Evolutionary conservation across 1,139 yeast species (phyloP), one percentile per base, ranked within the genome.

Genomic region (Magnusiomyces paraingens): DNA sequence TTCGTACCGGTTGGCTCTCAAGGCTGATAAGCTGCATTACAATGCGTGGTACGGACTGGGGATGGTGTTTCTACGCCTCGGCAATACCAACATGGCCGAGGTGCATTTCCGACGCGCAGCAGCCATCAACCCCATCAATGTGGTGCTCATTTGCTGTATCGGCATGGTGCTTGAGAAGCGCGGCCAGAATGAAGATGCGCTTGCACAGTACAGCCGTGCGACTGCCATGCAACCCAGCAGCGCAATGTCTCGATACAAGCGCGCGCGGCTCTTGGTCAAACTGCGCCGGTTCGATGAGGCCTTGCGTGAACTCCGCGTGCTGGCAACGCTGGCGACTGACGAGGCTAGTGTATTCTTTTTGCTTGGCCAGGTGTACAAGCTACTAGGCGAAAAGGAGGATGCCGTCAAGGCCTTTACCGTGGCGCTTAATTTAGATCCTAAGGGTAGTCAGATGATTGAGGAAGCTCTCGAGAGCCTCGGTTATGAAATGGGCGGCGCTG

Each of bases 21-120:
- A 86, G 17, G 77, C 84, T 47, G 96, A 93, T 64, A 77, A 84
- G 50, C 77, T 93, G 56, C 97, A 90, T 67, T 93, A 91, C 69
- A 93, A 93, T 70, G 98, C 99, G 0, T 82, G 93, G 65, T 94
- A 93, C 65, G 99, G 99, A 21, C 80, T 94, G 56, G 99, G 99
- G 6, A 90, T 90, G 95, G 95, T 91, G 43, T 87, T 86, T 67
- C 78, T 90, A 67, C 87, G 90, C 63, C 72, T 90, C 53, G 98
- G 97, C 2, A 91, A 89, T 63, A 83, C 83, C 63, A 82, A 79
- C 47, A 82, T 83, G 64, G 96, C 99, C 0, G 93, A 90, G 63
- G 80, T 83, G 58, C 95, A 90, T 69, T 90, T 93, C 73, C 75
- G 89, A 51, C 86, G 86, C 63, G 99, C 99, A 0, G 81, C 88